A percentile compares a stretch with the other conserved stretches of the same genome.
phyloP scores from a whole-genome alignment of 345 rosid genomes.

The Aquilaria malaccensis region DNA sequence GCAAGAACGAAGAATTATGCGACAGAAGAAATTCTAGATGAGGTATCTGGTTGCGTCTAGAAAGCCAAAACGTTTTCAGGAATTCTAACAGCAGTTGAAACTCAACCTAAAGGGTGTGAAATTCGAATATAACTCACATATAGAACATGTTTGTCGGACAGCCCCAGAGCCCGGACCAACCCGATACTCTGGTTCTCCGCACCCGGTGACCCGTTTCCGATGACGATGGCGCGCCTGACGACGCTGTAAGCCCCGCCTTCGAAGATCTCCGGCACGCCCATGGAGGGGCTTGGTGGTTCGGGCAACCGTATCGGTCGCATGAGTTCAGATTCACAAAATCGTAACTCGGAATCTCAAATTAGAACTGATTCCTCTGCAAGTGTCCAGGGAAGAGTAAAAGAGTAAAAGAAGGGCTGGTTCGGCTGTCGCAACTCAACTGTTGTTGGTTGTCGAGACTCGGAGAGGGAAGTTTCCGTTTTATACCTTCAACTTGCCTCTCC shows the following conservation, averaged over 20 bases:
- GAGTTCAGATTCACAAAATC: neutral
- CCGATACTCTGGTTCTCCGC: constrained; percentile 96
- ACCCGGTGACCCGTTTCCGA: constrained; percentile 76
- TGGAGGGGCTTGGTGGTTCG: constrained; percentile 62
- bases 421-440: too few species aligned
- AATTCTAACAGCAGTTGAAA: neutral
- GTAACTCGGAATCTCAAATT: too few species aligned
- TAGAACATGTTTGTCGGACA: constrained; percentile 52
- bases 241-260: constrained; percentile 66
- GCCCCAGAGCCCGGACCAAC: constrained; percentile 78
- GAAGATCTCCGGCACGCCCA: constrained; percentile 90
- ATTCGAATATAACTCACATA: constrained; percentile 45
- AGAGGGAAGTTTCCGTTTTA: too few species aligned
- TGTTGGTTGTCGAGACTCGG: too few species aligned
- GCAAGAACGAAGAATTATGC: too few species aligned
- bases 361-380: too few species aligned
- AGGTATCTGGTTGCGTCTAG: too few species aligned
- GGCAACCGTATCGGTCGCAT: constrained; percentile 92
- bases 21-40: too few species aligned
- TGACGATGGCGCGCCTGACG: constrained; percentile 81
- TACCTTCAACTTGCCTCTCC: too few species aligned
- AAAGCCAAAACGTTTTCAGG: neutral
- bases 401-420: too few species aligned
- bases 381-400: too few species aligned
- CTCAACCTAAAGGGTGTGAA: neutral